phyloP scores from a whole-genome alignment of 2,329 filamentous ascomycete species.

The Sporothrix schenckii region DNA sequence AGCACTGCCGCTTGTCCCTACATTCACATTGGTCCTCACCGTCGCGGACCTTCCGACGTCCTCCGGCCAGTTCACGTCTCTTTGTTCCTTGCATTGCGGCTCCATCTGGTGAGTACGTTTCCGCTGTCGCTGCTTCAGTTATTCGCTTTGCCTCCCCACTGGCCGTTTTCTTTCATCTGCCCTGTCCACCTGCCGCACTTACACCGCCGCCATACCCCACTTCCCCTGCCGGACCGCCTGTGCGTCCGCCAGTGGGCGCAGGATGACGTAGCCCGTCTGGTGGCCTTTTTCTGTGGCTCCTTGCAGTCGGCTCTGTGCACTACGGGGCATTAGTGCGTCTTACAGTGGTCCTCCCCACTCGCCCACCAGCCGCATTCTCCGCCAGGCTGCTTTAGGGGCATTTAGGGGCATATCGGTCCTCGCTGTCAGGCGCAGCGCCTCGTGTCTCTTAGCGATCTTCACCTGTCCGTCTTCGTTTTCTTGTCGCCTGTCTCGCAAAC shows the following conservation, averaged over 20 bases:
- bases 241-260: background rate
- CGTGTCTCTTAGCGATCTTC: background rate
- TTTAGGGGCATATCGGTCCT: no score
- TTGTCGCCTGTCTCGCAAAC: background rate
- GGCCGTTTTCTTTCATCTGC: background rate
- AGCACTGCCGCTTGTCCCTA: background rate
- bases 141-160: background rate
- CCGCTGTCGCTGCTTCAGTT: background rate
- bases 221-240: background rate
- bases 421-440: background rate
- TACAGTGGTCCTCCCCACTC: background rate
- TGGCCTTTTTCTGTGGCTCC: background rate
- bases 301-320: background rate
- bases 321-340: conserved; percentile 6
- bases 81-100: background rate
- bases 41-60: background rate
- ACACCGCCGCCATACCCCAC: conserved; percentile 6
- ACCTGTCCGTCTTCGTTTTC: background rate
- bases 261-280: conserved; percentile 24
- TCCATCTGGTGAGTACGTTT: background rate
- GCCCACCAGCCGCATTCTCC: background rate
- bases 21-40: background rate
- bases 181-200: background rate
- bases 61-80: background rate
- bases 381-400: no score